Percentiles rank a stretch among this genome's conserved stretches.
Evolutionary conservation across 495 filamentous ascomycete genomes (phyloP).

Genomic region (Aspergillus sclerotiicarbonarius): DNA sequence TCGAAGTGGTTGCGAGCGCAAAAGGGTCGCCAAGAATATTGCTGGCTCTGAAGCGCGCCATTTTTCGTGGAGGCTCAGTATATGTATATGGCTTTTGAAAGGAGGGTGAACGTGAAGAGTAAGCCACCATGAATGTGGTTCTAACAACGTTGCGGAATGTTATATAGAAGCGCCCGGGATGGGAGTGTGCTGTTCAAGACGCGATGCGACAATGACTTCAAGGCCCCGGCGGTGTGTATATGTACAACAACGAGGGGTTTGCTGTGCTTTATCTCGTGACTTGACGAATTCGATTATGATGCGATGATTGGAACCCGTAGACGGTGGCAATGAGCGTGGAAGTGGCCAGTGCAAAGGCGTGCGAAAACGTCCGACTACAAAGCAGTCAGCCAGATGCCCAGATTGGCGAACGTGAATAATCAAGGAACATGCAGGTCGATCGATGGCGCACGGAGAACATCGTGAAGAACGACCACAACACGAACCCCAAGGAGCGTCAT

Average conservation of each 20-base stretch:
- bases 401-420: constrained; percentile 6
- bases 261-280: not conserved
- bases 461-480: constrained; percentile 14
- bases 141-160: constrained; percentile 12
- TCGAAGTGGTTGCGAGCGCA: constrained; percentile 89
- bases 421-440: constrained; percentile 10
- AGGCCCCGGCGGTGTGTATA: not conserved
- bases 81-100: constrained; percentile 73
- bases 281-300: not conserved
- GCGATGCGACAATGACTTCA: constrained; percentile 11
- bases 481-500: constrained; percentile 5
- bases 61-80: constrained; percentile 23
- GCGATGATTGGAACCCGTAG: not conserved
- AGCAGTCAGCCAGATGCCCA: constrained; percentile 15
- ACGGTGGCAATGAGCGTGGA: not conserved
- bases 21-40: constrained; percentile 96
- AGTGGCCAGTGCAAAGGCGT: not conserved
- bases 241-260: not conserved
- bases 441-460: constrained; percentile 8
- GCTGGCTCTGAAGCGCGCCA: constrained; percentile 69
- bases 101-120: constrained; percentile 62
- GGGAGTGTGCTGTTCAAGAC: constrained; percentile 10
- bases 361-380: constrained; percentile 7
- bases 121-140: constrained; percentile 39
- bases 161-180: constrained; percentile 10